Conservation (phyloP, 257 asterid genomes). For the Orobanche coerulescens region DNA sequence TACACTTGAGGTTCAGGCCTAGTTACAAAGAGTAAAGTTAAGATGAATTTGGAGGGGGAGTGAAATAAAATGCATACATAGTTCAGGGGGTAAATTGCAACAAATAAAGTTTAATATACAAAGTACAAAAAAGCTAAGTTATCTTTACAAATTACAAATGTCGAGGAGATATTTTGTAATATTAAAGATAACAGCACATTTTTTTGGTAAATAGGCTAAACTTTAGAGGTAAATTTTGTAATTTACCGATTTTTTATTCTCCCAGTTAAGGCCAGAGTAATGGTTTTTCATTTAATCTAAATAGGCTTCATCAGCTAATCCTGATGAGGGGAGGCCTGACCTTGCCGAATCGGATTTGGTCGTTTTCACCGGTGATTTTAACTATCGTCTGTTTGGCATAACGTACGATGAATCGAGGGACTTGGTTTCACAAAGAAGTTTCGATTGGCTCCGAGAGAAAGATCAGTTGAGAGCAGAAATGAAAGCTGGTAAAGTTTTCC, state of each 20-base stretch:
- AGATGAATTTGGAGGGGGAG: no score
- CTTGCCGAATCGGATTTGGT: slow-evolving; percentile 79
- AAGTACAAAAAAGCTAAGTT: no score
- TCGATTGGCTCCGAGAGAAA: slow-evolving; percentile 96
- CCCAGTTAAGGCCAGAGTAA: neutral
- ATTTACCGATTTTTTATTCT: neutral
- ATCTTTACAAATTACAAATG: no score
- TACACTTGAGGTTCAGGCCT: neutral
- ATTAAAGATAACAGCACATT: neutral
- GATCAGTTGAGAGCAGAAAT: slow-evolving; percentile 83
- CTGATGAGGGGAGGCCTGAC: slow-evolving; percentile 65
- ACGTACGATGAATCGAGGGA: slow-evolving; percentile 90
- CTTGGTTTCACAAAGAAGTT: slow-evolving; percentile 85
- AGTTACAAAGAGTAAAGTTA: no score
- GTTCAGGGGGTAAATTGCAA: no score
- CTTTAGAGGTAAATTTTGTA: neutral
- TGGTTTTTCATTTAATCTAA: neutral
- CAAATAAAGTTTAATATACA: no score
- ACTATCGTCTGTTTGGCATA: slow-evolving; percentile 89
- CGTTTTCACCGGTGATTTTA: slow-evolving; percentile 73
- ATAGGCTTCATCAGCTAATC: slow-evolving; percentile 40
- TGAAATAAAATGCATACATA: no score
- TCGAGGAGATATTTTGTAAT: neutral
- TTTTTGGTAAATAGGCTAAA: neutral
- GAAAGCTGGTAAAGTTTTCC: slow-evolving; percentile 91